A percentile compares a stretch with the other conserved stretches of the same genome.
Evolutionary conservation across 345 rosid genomes (phyloP).

Genomic region (Erodium maritimum): DNA sequence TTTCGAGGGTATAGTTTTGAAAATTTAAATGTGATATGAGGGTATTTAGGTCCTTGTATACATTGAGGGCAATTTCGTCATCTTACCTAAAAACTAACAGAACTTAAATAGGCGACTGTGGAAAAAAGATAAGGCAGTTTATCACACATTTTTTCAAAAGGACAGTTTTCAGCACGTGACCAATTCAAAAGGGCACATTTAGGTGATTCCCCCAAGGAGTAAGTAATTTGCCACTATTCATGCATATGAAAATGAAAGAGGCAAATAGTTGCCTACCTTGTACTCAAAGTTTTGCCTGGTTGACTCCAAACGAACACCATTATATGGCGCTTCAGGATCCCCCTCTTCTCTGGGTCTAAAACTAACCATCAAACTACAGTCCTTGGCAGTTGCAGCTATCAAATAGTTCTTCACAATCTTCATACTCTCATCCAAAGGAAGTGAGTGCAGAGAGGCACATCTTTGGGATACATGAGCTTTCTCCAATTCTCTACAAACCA

Average conservation of each 20-base stretch:
- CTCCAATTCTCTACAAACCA: slow-evolving; percentile 36
- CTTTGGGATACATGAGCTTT: slow-evolving; percentile 11
- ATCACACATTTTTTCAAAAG: too few species aligned
- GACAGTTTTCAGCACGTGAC: too few species aligned
- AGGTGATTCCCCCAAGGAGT: too few species aligned
- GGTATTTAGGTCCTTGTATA: too few species aligned
- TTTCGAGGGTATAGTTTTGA: too few species aligned
- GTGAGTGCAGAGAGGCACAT: slow-evolving; percentile 38
- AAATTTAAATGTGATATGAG: too few species aligned
- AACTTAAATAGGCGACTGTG: too few species aligned
- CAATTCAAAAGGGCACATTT: too few species aligned
- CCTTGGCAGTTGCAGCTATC: slow-evolving; percentile 79
- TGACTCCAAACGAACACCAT: slow-evolving; percentile 28
- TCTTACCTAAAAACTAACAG: too few species aligned
- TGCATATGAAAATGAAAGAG: not conserved
- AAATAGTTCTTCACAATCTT: slow-evolving; percentile 64
- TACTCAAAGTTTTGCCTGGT: slow-evolving; percentile 63
- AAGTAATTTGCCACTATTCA: too few species aligned
- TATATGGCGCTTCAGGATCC: slow-evolving; percentile 24
- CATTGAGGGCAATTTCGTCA: too few species aligned
- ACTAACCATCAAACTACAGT: slow-evolving; percentile 75
- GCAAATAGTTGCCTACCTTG: slow-evolving; percentile 36
- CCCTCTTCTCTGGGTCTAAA: slow-evolving; percentile 31
- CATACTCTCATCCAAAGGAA: slow-evolving; percentile 56
- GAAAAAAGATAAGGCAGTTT: too few species aligned